Evolutionary conservation across 2,329 filamentous ascomycete genomes (phyloP).

Genomic region (Trichophyton schoenleinii): DNA sequence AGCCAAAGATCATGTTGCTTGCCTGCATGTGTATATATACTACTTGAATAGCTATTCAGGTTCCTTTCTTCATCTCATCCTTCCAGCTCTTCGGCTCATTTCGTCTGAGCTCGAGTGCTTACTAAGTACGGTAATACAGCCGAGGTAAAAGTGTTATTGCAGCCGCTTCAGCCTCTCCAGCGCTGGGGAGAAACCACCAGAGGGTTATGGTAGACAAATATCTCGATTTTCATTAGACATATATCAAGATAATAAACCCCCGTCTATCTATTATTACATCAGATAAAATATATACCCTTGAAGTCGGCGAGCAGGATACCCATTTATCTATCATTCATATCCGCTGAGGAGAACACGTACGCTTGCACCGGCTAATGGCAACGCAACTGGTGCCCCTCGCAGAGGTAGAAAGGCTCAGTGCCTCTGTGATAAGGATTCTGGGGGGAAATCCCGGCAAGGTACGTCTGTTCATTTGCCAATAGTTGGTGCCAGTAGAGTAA

Average conservation of each 20-base stretch:
- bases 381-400: slow-evolving; percentile 52
- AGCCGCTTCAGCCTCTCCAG: too few species aligned
- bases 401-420: slow-evolving; percentile 64
- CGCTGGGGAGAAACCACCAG: too few species aligned
- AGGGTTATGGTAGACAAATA: too few species aligned
- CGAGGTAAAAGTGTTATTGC: background rate
- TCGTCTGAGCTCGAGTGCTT: background rate
- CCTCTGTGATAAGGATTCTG: slow-evolving; percentile 67
- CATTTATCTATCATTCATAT: too few species aligned
- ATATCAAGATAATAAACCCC: too few species aligned
- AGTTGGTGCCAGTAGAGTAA: background rate
- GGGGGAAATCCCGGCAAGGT: slow-evolving; percentile 85
- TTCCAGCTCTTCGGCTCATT: background rate
- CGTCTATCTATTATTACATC: too few species aligned
- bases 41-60: background rate
- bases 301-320: too few species aligned
- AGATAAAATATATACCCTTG: too few species aligned
- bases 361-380: slow-evolving; percentile 37
- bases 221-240: too few species aligned
- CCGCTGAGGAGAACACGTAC: too few species aligned
- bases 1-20: slow-evolving; percentile 1
- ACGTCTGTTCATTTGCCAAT: slow-evolving; percentile 12
- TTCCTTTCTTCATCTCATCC: background rate
- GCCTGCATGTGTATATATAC: background rate
- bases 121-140: background rate